A percentile compares a stretch with the other conserved stretches of the same genome.
Conservation (phyloP, 345 rosid genomes). For the Nephelium lappaceum region DNA sequence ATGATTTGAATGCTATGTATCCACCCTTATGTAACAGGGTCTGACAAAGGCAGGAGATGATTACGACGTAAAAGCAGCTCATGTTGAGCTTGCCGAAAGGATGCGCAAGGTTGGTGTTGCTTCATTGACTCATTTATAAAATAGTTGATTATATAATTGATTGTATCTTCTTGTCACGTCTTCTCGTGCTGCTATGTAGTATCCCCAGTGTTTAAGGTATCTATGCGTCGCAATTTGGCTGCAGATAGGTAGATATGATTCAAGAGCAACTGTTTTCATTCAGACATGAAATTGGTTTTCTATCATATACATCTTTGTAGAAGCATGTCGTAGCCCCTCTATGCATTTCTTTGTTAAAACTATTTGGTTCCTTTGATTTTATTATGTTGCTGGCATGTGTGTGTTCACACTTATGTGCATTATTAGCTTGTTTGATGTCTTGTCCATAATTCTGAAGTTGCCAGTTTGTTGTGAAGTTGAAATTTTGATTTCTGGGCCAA, state of each 20-base stretch:
- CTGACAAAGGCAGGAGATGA: constrained; percentile 94
- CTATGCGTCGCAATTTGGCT: not conserved
- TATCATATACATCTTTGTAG: not conserved
- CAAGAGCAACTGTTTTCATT: not conserved
- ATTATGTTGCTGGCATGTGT: not conserved
- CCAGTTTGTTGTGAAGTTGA: not conserved
- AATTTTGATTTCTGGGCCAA: not conserved
- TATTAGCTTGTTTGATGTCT: not conserved
- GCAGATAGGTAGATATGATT: not conserved
- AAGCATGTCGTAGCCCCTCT: not conserved
- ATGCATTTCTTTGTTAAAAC: not conserved
- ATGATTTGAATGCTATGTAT: constrained; percentile 11
- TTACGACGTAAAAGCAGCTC: constrained; percentile 94
- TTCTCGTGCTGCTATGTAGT: not conserved
- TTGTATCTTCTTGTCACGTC: constrained; percentile 8
- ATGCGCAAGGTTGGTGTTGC: constrained; percentile 85
- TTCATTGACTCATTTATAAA: constrained; percentile 9
- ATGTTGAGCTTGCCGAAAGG: constrained; percentile 97
- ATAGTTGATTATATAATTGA: not conserved
- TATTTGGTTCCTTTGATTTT: not conserved
- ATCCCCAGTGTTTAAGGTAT: not conserved
- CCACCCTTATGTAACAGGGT: constrained; percentile 59
- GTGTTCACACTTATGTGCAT: not conserved
- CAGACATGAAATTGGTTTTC: not conserved
- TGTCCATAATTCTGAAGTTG: not conserved